Conservation (phyloP, 139 green algal genomes). For the Volvox africanus region DNA sequence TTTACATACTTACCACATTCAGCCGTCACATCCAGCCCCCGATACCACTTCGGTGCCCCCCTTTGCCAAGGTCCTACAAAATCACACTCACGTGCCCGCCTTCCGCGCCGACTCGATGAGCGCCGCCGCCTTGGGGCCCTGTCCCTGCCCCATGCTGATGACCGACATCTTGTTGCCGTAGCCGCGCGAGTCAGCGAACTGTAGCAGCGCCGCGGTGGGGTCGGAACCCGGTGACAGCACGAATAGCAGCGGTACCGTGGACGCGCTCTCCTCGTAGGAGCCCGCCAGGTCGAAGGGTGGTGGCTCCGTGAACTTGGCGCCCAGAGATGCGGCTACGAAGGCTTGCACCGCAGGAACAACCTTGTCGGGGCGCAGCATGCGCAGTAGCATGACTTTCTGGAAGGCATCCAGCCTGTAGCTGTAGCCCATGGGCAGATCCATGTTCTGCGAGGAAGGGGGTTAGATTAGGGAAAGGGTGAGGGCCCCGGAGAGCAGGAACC, state of each 20-base stretch:
- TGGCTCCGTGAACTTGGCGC: conserved; percentile 72
- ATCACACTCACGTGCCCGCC: conserved; percentile 39
- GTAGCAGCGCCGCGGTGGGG: conserved; percentile 76
- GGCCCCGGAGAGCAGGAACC: neutral
- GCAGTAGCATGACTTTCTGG: conserved; percentile 71
- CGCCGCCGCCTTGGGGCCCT: conserved; percentile 83
- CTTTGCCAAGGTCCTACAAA: neutral
- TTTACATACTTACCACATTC: neutral
- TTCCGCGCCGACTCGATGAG: conserved; percentile 72
- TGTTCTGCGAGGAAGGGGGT: neutral
- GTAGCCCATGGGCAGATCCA: conserved; percentile 50
- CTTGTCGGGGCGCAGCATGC: conserved; percentile 84
- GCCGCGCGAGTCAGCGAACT: conserved; percentile 75
- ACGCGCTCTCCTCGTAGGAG: conserved; percentile 57
- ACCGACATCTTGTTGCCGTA: conserved; percentile 30
- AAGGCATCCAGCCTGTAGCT: conserved; percentile 64
- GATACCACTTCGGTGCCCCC: neutral
- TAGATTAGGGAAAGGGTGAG: neutral
- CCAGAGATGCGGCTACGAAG: conserved; percentile 73
- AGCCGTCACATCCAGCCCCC: neutral
- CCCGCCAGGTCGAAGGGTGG: conserved; percentile 71
- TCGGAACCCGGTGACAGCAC: conserved; percentile 79
- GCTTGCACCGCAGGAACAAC: conserved; percentile 67
- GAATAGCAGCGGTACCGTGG: conserved; percentile 79
- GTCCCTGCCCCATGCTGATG: conserved; percentile 83